These are phyloP conservation scores for Cyclotella choctawhatcheeana DNA, from an alignment of 108 stramenopile genomes.

Conservation along the genomic window DNA sequence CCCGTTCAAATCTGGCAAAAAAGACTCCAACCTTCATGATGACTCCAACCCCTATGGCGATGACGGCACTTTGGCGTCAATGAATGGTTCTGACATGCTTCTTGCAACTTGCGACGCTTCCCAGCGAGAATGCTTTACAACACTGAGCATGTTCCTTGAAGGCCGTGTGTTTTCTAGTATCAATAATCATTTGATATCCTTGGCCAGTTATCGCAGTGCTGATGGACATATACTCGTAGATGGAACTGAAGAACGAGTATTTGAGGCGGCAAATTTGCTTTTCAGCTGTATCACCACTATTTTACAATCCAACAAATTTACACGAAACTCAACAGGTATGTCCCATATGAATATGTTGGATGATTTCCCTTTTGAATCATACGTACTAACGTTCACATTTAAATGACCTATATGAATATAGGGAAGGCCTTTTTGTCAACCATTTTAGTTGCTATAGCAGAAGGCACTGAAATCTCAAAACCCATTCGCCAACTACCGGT, in stretches of 20 bases:
- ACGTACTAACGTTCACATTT: no score
- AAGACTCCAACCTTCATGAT: no score
- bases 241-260: constrained; percentile 18
- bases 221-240: constrained; percentile 19
- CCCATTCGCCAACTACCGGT: constrained; percentile 9
- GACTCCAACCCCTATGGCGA: constrained; percentile 41
- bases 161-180: constrained; percentile 44
- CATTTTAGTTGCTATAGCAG: constrained; percentile 43
- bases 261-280: constrained; percentile 27
- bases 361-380: no score
- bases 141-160: constrained; percentile 31
- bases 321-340: constrained; percentile 9
- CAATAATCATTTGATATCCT: constrained; percentile 45
- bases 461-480: constrained; percentile 34
- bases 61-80: neutral
- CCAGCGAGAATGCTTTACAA: constrained; percentile 23
- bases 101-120: constrained; percentile 23
- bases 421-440: constrained; percentile 32
- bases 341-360: no score
- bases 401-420: no score
- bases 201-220: constrained; percentile 43
- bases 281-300: constrained; percentile 42
- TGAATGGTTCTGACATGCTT: constrained; percentile 2
- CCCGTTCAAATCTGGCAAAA: constrained; percentile 6
- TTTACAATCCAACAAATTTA: constrained; percentile 23